These are phyloP conservation scores for Cornus kousa DNA, from an alignment of 148 eudicot species.

Conservation along the genomic window DNA sequence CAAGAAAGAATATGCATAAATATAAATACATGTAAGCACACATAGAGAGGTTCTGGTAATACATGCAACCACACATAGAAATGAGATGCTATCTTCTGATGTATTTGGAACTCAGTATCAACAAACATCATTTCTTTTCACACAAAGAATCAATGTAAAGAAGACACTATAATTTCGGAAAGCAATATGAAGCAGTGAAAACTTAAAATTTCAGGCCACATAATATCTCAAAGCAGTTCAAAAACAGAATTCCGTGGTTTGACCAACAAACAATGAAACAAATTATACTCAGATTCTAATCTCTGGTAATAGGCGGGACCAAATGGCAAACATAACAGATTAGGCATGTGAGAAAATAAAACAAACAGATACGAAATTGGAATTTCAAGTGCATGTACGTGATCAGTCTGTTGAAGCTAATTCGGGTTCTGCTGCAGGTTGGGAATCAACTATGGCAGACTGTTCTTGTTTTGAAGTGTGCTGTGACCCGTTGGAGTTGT, in stretches of 20 bases:
- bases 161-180: no score
- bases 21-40: no score
- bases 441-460: slow-evolving; percentile 34
- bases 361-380: neutral
- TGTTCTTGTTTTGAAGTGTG: slow-evolving; percentile 37
- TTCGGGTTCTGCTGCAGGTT: slow-evolving; percentile 23
- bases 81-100: no score
- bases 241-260: neutral
- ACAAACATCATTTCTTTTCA: no score
- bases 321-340: slow-evolving; percentile 19
- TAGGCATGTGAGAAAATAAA: slow-evolving; percentile 11
- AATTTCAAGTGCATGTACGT: slow-evolving; percentile 12
- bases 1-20: no score
- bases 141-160: neutral
- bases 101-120: no score
- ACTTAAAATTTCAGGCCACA: neutral
- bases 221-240: neutral
- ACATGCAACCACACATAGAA: no score
- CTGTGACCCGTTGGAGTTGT: slow-evolving; percentile 31
- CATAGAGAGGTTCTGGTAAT: no score
- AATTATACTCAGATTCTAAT: neutral
- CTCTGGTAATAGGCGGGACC: neutral
- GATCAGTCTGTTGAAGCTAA: neutral
- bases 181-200: no score
- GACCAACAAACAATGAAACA: neutral